Evolutionary conservation across 2,329 filamentous ascomycete species (phyloP).

Genomic region (Aspergillus pseudoglaucus): DNA sequence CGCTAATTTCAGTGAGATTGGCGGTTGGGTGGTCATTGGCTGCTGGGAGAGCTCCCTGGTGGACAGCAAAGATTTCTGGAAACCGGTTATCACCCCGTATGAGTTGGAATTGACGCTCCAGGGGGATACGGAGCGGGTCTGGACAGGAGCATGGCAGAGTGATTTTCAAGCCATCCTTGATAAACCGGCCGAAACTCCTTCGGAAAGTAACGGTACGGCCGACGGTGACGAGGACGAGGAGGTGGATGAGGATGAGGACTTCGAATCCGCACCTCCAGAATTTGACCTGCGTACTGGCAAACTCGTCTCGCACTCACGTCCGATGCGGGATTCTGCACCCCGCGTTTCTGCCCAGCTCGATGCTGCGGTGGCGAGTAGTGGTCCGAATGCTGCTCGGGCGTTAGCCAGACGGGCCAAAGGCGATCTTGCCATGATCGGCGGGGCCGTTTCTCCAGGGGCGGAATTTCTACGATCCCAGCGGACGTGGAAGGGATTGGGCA

Average conservation of each 20-base stretch:
- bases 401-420: slow-evolving; percentile 61
- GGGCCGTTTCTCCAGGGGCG: slow-evolving; percentile 82
- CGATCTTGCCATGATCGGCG: slow-evolving; percentile 74
- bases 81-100: slow-evolving; percentile 88
- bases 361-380: slow-evolving; percentile 17
- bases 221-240: slow-evolving; percentile 11
- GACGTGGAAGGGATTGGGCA: slow-evolving; percentile 88
- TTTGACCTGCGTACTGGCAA: slow-evolving; percentile 87
- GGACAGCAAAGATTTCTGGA: slow-evolving; percentile 82
- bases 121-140: slow-evolving; percentile 68
- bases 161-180: slow-evolving; percentile 68
- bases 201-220: slow-evolving; percentile 15
- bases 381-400: slow-evolving; percentile 34
- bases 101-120: slow-evolving; percentile 75
- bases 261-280: slow-evolving; percentile 66
- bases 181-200: slow-evolving; percentile 18
- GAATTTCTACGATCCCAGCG: slow-evolving; percentile 75
- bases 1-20: slow-evolving; percentile 92
- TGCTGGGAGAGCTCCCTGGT: slow-evolving; percentile 96
- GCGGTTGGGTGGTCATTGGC: slow-evolving; percentile 93
- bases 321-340: slow-evolving; percentile 35
- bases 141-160: slow-evolving; percentile 83
- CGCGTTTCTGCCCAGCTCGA: slow-evolving; percentile 21
- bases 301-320: slow-evolving; percentile 66
- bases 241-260: slow-evolving; percentile 63